These are phyloP conservation scores for Picochlorum sp. DNA, from an alignment of 139 green algal species.

Conservation along the genomic window DNA sequence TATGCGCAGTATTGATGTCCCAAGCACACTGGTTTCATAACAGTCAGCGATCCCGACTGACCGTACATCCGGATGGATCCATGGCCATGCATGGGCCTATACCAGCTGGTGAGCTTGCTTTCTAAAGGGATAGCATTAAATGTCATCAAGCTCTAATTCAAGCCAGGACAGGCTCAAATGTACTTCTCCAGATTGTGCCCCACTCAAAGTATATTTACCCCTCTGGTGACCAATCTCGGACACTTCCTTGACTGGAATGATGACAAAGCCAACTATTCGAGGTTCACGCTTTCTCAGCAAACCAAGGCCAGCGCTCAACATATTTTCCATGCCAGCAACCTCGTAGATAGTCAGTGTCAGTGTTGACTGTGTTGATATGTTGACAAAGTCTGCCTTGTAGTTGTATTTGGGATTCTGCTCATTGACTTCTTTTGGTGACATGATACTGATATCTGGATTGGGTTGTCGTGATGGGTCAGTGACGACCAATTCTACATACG, in stretches of 20 bases:
- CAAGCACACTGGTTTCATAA: too few relatives aligned
- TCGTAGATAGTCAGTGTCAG: slow-evolving; percentile 13
- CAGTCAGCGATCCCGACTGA: too few relatives aligned
- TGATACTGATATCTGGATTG: slow-evolving; percentile 17
- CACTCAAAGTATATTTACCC: slow-evolving; percentile 15
- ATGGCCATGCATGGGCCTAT: too few relatives aligned
- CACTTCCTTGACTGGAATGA: slow-evolving; percentile 9
- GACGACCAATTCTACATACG: slow-evolving; percentile 6
- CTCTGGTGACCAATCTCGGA: slow-evolving; percentile 8
- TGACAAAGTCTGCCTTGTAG: slow-evolving; percentile 33
- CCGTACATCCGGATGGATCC: too few relatives aligned
- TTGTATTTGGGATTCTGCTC: slow-evolving; percentile 13
- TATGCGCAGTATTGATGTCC: too few relatives aligned
- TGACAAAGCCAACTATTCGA: slow-evolving; percentile 13
- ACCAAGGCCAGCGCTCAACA: background rate
- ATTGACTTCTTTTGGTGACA: background rate
- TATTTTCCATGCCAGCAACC: slow-evolving; percentile 11
- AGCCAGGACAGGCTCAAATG: slow-evolving; percentile 21
- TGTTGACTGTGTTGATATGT: slow-evolving; percentile 20
- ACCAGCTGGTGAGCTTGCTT: background rate
- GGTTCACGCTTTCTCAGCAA: too few relatives aligned
- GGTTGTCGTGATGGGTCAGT: slow-evolving; percentile 18
- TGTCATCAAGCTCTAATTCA: background rate
- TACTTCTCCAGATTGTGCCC: slow-evolving; percentile 23
- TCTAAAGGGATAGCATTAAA: background rate